Evolutionary conservation across 768 basidiomycete genomes (phyloP).

Genomic region (Gymnopilus dilepis): DNA sequence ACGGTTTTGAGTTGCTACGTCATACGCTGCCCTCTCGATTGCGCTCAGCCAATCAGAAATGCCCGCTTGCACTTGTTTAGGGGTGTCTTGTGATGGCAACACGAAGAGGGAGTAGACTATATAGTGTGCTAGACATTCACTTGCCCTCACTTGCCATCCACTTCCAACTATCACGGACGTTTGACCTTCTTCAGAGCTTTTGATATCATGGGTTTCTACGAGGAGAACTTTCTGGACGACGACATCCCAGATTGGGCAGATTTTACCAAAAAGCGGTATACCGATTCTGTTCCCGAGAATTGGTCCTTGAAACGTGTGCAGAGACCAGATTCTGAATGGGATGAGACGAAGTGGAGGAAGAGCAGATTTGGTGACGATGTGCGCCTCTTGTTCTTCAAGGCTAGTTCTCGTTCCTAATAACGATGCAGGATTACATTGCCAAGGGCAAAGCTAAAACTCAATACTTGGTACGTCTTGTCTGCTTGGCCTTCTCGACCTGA

Average conservation of each 20-base stretch:
- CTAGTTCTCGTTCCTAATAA: too few relatives aligned
- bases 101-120: not conserved
- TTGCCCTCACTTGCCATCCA: not conserved
- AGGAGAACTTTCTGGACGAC: not conserved
- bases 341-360: conserved; percentile 10
- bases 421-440: conserved; percentile 1
- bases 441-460: conserved; percentile 14
- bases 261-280: not conserved
- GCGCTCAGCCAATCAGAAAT: not conserved
- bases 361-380: not conserved
- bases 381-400: not conserved
- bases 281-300: conserved; percentile 3
- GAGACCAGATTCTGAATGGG: conserved; percentile 13
- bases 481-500: too few relatives aligned
- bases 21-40: not conserved
- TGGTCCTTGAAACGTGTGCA: conserved; percentile 2
- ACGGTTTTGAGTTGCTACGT: not conserved
- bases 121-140: not conserved
- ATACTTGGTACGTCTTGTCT: conserved; percentile 6
- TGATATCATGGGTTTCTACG: not conserved
- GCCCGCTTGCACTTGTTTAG: not conserved
- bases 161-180: not conserved
- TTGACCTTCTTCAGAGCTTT: too few relatives aligned
- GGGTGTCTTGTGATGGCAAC: not conserved
- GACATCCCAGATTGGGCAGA: not conserved